phyloP scores from a whole-genome alignment of 768 basidiomycete species.

The Trametes cingulata region DNA sequence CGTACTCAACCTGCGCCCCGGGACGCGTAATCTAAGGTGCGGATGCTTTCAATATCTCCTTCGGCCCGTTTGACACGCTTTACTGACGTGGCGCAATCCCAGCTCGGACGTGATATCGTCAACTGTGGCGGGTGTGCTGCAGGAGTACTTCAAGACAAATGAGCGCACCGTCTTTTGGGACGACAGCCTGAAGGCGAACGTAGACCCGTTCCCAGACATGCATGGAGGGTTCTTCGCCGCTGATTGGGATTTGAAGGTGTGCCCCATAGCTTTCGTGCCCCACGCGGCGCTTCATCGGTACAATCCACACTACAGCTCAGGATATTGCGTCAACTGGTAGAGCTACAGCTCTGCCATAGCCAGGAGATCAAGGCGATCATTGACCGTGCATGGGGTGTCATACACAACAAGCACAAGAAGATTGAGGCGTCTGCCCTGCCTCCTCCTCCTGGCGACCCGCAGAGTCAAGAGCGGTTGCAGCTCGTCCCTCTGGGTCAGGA shows the following conservation, averaged over 20 bases:
- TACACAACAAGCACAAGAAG: conserved; percentile 84
- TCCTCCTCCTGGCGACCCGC: conserved; percentile 56
- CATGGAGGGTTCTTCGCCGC: conserved; percentile 78
- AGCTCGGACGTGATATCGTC: conserved; percentile 83
- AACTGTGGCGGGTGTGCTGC: conserved; percentile 67
- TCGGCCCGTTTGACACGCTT: conserved; percentile 34
- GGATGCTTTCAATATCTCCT: conserved; percentile 39
- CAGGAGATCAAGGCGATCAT: conserved; percentile 67
- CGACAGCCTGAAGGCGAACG: conserved; percentile 61
- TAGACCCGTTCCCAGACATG: conserved; percentile 69
- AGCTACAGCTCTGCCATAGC: conserved; percentile 75
- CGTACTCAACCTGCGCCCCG: conserved; percentile 79
- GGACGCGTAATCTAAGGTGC: conserved; percentile 89
- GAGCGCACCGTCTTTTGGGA: conserved; percentile 84
- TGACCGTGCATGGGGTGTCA: conserved; percentile 86
- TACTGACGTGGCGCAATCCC: conserved; percentile 36
- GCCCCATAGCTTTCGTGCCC: conserved; percentile 32
- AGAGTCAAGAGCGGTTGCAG: conserved; percentile 64
- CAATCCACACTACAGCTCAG: conserved; percentile 56
- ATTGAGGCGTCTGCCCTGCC: conserved; percentile 58
- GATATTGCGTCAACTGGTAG: conserved; percentile 81
- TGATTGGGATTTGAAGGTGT: conserved; percentile 82
- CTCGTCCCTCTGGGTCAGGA: conserved; percentile 80
- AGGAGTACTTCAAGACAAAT: conserved; percentile 69
- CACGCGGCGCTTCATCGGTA: conserved; percentile 19